Evolutionary conservation across 2,329 filamentous ascomycete genomes (phyloP).

Genomic region (Trichophyton equinum): DNA sequence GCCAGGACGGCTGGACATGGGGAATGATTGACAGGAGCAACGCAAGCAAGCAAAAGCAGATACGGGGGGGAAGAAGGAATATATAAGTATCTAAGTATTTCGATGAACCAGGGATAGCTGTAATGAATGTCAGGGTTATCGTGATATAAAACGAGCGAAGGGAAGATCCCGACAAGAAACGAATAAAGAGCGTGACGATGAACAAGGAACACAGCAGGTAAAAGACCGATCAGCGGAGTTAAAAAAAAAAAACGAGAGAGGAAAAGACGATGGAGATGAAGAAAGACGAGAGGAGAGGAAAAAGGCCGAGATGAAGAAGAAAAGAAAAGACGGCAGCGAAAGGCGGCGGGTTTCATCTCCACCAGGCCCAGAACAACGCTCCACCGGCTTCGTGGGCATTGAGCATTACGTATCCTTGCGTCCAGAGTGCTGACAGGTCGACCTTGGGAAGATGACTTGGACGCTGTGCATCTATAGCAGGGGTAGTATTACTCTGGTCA

Average conservation of each 20-base stretch:
- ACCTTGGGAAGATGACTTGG: not conserved
- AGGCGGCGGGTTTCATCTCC: not conserved
- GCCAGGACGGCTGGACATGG: slow-evolving; percentile 26
- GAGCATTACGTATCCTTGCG: not conserved
- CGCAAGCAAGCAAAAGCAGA: not conserved
- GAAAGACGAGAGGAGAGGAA: not conserved
- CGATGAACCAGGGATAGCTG: too few relatives aligned
- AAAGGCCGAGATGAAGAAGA: not conserved
- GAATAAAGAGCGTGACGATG: not conserved
- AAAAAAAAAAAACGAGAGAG: not conserved
- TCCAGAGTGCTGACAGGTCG: not conserved
- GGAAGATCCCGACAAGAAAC: not conserved
- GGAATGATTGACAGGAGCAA: not conserved
- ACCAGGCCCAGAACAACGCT: not conserved
- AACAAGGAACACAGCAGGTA: slow-evolving; percentile 1
- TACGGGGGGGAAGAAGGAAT: not conserved
- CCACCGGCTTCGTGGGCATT: not conserved
- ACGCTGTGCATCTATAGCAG: too few relatives aligned
- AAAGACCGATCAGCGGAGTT: not conserved
- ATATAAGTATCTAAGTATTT: not conserved
- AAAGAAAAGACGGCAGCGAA: not conserved
- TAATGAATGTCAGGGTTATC: too few relatives aligned
- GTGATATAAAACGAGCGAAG: not conserved
- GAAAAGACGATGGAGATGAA: not conserved
- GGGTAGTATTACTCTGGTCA: too few relatives aligned